Conservation (phyloP, 78 protist genomes). For the Diacronema lutheri region DNA sequence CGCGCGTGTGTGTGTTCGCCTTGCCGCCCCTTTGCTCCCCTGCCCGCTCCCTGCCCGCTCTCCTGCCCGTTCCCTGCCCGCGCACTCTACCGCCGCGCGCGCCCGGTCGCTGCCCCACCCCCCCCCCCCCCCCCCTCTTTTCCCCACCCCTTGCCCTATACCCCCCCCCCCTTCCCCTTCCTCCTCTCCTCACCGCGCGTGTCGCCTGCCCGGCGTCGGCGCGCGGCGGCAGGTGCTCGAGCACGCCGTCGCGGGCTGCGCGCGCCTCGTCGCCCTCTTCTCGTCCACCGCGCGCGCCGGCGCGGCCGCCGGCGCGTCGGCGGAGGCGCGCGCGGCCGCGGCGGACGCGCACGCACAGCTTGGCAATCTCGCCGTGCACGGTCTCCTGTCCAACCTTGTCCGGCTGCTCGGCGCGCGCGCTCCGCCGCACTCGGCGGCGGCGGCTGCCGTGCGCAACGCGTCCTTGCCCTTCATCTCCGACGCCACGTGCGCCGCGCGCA, state of each 20-base stretch:
- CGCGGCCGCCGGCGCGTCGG: no score
- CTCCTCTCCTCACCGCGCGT: no score
- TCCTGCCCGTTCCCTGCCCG: no score
- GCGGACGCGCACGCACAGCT: neutral
- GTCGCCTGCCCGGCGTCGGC: no score
- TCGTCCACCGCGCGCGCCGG: neutral
- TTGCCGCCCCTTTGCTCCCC: conserved; percentile 12
- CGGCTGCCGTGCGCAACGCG: neutral
- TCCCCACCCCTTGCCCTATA: no score
- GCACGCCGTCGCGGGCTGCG: conserved; percentile 37
- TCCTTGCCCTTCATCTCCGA: neutral
- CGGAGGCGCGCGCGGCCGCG: no score
- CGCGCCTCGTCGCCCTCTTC: conserved; percentile 26
- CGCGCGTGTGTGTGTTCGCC: conserved; percentile 2
- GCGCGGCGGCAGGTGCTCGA: no score
- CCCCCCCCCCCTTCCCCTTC: no score
- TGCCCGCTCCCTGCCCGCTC: no score
- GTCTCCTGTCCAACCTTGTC: neutral
- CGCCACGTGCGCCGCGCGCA: neutral
- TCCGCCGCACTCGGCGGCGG: neutral
- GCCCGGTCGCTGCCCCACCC: no score
- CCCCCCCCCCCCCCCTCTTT: no score
- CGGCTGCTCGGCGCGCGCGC: neutral
- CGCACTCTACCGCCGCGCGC: no score
- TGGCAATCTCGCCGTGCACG: conserved; percentile 5